phyloP scores from a whole-genome alignment of 2,329 filamentous ascomycete species.

The Celoporthe dispersa region DNA sequence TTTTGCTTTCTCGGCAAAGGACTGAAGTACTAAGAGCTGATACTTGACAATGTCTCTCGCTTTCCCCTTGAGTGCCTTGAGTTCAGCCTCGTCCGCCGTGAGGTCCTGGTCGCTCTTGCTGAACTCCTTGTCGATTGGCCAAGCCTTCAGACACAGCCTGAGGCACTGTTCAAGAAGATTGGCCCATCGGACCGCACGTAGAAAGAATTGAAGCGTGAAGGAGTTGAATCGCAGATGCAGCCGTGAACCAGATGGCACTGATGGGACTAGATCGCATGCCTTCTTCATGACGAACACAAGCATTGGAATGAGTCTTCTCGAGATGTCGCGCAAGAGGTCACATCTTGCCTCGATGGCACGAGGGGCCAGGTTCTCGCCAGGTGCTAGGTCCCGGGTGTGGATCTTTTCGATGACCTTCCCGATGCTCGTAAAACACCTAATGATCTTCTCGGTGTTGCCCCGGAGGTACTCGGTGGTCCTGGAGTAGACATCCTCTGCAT shows the following conservation, averaged over 20 bases:
- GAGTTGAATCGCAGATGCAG: conserved; percentile 12
- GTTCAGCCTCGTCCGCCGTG: neutral
- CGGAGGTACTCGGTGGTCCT: conserved; percentile 13
- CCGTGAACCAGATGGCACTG: neutral
- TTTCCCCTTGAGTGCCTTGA: neutral
- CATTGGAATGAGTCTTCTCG: conserved; percentile 24
- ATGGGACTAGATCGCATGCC: conserved; percentile 12
- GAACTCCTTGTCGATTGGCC: conserved; percentile 17
- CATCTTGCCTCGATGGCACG: neutral
- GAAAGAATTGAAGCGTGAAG: conserved; percentile 26
- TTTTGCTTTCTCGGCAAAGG: conserved; percentile 6
- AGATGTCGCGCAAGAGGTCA: conserved; percentile 16
- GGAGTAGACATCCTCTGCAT: neutral
- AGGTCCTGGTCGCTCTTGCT: neutral
- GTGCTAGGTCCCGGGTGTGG: conserved; percentile 1
- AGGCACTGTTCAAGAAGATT: conserved; percentile 15
- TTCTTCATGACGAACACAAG: conserved; percentile 22
- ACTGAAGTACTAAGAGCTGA: conserved; percentile 15
- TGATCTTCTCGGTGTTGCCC: neutral
- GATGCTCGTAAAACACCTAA: conserved; percentile 10
- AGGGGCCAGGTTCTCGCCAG: neutral
- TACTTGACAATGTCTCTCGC: conserved; percentile 6
- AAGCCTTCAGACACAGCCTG: conserved; percentile 10
- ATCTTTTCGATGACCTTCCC: conserved; percentile 16
- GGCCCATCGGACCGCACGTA: conserved; percentile 22